Percentiles rank a stretch among this genome's conserved stretches.
Conservation (phyloP, 1,139 yeast genomes). For the Lipomyces yarrowii region DNA sequence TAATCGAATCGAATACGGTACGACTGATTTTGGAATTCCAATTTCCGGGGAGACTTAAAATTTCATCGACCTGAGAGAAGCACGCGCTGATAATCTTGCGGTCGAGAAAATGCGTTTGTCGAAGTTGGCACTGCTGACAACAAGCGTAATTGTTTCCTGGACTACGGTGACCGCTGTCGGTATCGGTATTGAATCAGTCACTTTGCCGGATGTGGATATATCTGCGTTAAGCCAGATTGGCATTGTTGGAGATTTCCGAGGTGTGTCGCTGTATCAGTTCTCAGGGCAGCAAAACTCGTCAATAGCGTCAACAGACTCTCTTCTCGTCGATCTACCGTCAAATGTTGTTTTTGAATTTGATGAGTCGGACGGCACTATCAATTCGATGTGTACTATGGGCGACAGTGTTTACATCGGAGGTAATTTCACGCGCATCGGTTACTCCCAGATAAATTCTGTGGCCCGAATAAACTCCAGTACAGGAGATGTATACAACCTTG, state of each 20-base stretch:
- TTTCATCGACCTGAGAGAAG: not conserved
- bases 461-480: slow-evolving; percentile 57
- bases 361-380: slow-evolving; percentile 40
- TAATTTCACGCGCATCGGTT: slow-evolving; percentile 46
- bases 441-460: slow-evolving; percentile 49
- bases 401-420: slow-evolving; percentile 54
- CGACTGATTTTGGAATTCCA: not conserved
- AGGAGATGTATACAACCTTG: slow-evolving; percentile 48
- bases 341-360: slow-evolving; percentile 19
- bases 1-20: not conserved
- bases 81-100: not conserved
- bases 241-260: slow-evolving; percentile 65
- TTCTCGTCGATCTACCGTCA: slow-evolving; percentile 23
- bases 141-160: not conserved
- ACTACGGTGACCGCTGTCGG: slow-evolving; percentile 5
- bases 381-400: slow-evolving; percentile 43
- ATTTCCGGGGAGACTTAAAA: not conserved
- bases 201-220: slow-evolving; percentile 32
- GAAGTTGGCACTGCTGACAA: slow-evolving; percentile 7
- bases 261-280: slow-evolving; percentile 60
- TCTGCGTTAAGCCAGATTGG: slow-evolving; percentile 51
- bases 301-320: slow-evolving; percentile 32
- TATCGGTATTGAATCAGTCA: slow-evolving; percentile 5
- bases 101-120: not conserved
- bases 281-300: slow-evolving; percentile 50